Evolutionary conservation across 2,329 filamentous ascomycete species (phyloP), one percentile per base, ranked within the genome.

Genomic region (Fusarium scirpi): DNA sequence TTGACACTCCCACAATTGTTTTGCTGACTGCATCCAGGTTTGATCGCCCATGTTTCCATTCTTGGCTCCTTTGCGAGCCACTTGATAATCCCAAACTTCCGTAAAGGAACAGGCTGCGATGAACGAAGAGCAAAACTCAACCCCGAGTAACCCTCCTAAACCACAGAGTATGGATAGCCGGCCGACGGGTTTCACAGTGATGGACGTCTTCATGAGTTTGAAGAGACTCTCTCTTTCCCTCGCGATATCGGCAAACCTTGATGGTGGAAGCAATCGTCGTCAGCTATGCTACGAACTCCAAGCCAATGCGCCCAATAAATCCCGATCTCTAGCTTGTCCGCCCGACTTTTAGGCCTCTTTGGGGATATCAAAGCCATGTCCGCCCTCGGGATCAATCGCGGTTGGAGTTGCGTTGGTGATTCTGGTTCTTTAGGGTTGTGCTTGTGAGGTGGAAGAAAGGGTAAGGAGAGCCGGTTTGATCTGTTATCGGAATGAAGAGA

Each of bases 381-480:
- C 67, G 16, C 67, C 68, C 41, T 71, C 68, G 68, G 67, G 59
- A 53, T 54, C 53, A 51, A 51, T 55, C 40, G 46, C 63, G 67
- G 67, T 65, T 70, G 54, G 67, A 65, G 68, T 69, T 70, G 58
- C 67, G 61, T 30, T 52, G 30, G 20, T 54, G 52, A 25, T 52
- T 45, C 18, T 54, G 52, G 22, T 52, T 45, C 18, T 30, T 29
- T 43, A 13, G 18, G 24, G 40, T 47, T 52, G 32, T 52, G 48
- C 22, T 52, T 24, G 7, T 22, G 24, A 53, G 34, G 38, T 43
- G 24, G 20, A 43, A 24, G 32, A 51, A 22, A 54, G 41, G 56
- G 57, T 30, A 54, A 67, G 45, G 45, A 52, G 29, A 63, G 44
- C 46, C 48, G 58, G 22, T 55, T 20, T 44, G 41, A 43, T 46